phyloP scores from a whole-genome alignment of 2,329 filamentous ascomycete species.

The Pseudogymnoascus sp. region DNA sequence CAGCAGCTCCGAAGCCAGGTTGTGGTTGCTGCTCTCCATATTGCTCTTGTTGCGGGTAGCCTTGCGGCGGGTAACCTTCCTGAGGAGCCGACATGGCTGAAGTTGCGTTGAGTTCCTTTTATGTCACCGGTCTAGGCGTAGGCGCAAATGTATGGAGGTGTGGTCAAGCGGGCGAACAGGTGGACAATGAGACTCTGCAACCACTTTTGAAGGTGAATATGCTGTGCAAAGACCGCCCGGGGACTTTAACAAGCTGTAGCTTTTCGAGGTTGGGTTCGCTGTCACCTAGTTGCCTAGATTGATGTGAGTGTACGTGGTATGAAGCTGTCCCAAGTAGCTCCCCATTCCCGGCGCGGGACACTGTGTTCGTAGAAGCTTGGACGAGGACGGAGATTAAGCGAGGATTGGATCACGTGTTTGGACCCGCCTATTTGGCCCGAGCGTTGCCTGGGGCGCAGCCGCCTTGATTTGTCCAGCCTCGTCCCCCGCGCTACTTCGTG shows the following conservation, averaged over 20 bases:
- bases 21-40: constrained; percentile 38
- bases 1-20: constrained; percentile 24
- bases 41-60: constrained; percentile 37
- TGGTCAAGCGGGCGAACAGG: neutral
- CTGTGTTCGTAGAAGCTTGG: constrained; percentile 8
- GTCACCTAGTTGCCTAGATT: neutral
- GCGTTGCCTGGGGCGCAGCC: neutral
- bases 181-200: neutral
- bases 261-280: neutral
- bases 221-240: constrained; percentile 3
- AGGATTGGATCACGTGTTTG: neutral
- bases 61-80: constrained; percentile 42
- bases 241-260: constrained; percentile 7
- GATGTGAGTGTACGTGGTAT: neutral
- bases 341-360: constrained; percentile 7
- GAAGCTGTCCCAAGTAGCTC: constrained; percentile 4
- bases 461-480: constrained; percentile 9
- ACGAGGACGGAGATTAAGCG: neutral
- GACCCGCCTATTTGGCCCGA: neutral
- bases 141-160: neutral
- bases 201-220: neutral
- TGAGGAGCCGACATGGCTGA: constrained; percentile 42
- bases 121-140: constrained; percentile 2
- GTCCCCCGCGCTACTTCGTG: constrained; percentile 1
- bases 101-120: neutral